phyloP scores from a whole-genome alignment of 2,329 filamentous ascomycete genomes.

The Metarhizium anisopliae region DNA sequence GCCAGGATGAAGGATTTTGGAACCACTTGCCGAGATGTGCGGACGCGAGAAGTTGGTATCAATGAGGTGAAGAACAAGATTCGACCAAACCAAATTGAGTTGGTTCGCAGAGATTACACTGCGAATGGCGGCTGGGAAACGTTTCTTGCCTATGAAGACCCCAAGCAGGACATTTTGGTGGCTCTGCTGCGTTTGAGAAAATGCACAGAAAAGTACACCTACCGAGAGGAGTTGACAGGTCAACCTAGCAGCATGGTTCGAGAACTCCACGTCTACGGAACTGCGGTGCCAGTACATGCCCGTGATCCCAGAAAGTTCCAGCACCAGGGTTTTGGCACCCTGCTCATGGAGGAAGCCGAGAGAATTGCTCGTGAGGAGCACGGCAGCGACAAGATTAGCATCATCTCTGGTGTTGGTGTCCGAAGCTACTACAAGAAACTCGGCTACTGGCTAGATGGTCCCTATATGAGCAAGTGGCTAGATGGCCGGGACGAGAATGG shows the following conservation, averaged over 20 bases:
- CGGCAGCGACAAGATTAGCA: slow-evolving; percentile 85
- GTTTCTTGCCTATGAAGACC: slow-evolving; percentile 94
- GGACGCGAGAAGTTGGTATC: slow-evolving; percentile 92
- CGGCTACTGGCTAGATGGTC: slow-evolving; percentile 88
- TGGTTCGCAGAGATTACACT: slow-evolving; percentile 85
- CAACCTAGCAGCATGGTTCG: slow-evolving; percentile 89
- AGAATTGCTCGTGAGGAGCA: slow-evolving; percentile 92
- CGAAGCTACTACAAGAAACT: slow-evolving; percentile 90
- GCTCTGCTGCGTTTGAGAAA: slow-evolving; percentile 81
- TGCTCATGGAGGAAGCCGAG: slow-evolving; percentile 97
- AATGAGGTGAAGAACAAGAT: slow-evolving; percentile 99
- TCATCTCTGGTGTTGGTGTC: slow-evolving; percentile 96
- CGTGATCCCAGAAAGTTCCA: slow-evolving; percentile 95
- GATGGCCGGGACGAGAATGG: slow-evolving; percentile 31
- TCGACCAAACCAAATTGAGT: slow-evolving; percentile 87
- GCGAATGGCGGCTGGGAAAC: slow-evolving; percentile 99
- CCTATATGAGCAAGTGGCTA: slow-evolving; percentile 66
- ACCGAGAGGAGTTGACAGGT: slow-evolving; percentile 73
- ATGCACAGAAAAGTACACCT: slow-evolving; percentile 86
- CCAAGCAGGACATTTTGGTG: slow-evolving; percentile 96
- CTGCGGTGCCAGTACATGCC: slow-evolving; percentile 93
- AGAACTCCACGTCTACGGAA: slow-evolving; percentile 94
- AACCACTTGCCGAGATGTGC: slow-evolving; percentile 90
- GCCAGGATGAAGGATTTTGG: slow-evolving; percentile 99
- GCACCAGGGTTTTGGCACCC: slow-evolving; percentile 91